Base-by-base conservation (phyloP, 371 early-diverging fungal species). In the Mucor velutinosus region DNA sequence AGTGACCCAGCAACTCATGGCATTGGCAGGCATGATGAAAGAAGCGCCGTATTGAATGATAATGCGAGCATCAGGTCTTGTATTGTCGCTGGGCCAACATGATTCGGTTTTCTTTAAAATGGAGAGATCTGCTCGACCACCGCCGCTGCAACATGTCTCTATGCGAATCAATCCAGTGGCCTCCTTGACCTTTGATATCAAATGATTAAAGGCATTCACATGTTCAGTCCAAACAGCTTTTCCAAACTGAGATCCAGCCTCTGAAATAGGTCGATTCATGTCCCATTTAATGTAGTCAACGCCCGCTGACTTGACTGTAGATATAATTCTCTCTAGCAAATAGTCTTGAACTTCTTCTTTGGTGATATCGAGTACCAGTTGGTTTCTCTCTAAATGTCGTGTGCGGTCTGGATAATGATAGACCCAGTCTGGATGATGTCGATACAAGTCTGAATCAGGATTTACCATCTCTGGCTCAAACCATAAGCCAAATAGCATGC, bases 401-500 rank as follows among this genome's bases (percentile, higher is more conserved):
- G 57, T 47, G 8, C 76, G 70, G 8, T 70, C 78, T 33, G 62
- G 47, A 41, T 75, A 75, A 60, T 71, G 65, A 58, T 79, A 73
- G 7, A 74, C 75, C 82, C 84, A 84, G n/a, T 82, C 82, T 11
- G 84, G 84, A 60, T 84, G 80, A 10, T 62, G 58, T 4, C 80
- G 76, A 25, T 82, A 84, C 33, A 84, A 58, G 27, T 76, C 67
- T 12, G 80, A 79, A 41, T 84, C 72, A 0, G 70, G 73, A 56
- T 78, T 81, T 14, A 79, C 76, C 76, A 75, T 78, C 32, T 84
- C 84, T 1, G 86, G 86, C 17, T 86, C 86, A 43, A 86, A 72
- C 88, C 88, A 88, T 7, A 88, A 33, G 2, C 88, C 88, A 21
- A 86, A 84, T 6, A 78, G 69, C 79, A 86, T 74, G 2, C 85